A percentile compares a stretch with the other conserved stretches of the same genome.
Conservation (phyloP, 2,329 filamentous ascomycete genomes). For the Penicillium palitans region DNA sequence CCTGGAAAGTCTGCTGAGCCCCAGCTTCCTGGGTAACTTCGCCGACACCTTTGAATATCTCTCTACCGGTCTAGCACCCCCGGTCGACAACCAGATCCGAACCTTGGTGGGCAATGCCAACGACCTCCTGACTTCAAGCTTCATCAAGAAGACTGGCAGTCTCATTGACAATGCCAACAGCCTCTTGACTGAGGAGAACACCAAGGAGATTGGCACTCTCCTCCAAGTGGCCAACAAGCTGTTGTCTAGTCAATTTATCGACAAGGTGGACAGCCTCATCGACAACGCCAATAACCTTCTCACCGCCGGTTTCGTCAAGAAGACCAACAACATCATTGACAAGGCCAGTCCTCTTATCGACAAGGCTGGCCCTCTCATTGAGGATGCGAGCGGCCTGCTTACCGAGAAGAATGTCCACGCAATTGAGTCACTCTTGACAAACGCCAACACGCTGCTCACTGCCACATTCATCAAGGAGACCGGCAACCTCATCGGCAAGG, state of each 20-base stretch:
- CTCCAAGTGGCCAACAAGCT: neutral
- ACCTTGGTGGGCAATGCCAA: slow-evolving; percentile 31
- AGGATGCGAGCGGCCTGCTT: neutral
- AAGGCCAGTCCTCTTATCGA: slow-evolving; percentile 24
- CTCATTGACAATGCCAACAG: slow-evolving; percentile 19
- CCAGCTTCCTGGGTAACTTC: slow-evolving; percentile 22
- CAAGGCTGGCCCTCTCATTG: slow-evolving; percentile 21
- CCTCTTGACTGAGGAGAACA: slow-evolving; percentile 22
- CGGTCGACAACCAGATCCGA: slow-evolving; percentile 27
- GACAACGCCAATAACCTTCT: slow-evolving; percentile 29
- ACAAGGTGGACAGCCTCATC: slow-evolving; percentile 13
- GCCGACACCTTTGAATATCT: slow-evolving; percentile 28
- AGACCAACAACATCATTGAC: slow-evolving; percentile 19
- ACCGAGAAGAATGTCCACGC: slow-evolving; percentile 9
- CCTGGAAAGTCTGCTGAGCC: slow-evolving; percentile 21
- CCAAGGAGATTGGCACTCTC: slow-evolving; percentile 9
- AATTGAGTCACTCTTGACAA: slow-evolving; percentile 13
- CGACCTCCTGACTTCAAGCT: slow-evolving; percentile 23
- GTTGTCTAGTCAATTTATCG: slow-evolving; percentile 6
- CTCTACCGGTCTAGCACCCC: slow-evolving; percentile 27
- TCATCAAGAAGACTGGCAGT: slow-evolving; percentile 14
- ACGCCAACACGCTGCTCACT: slow-evolving; percentile 31
- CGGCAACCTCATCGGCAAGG: slow-evolving; percentile 15
- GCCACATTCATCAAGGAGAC: slow-evolving; percentile 25
- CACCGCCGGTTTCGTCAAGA: slow-evolving; percentile 26